Conservation (phyloP, 2,329 filamentous ascomycete genomes). For the Metarhizium humberi region DNA sequence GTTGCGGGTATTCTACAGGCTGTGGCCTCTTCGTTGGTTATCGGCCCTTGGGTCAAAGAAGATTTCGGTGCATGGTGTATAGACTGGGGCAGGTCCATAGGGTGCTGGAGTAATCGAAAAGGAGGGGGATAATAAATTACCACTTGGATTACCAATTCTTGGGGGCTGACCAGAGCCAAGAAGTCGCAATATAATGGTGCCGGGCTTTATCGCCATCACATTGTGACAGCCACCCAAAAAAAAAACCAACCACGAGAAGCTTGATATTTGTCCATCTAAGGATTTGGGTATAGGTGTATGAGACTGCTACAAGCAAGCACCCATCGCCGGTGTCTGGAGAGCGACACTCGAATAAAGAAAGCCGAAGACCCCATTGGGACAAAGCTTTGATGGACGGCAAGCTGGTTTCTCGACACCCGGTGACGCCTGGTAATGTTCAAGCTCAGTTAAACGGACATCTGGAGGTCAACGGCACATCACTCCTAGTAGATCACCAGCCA, state of each 20-base stretch:
- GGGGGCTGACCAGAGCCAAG: neutral
- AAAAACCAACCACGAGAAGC: too few relatives aligned
- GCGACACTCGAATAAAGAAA: too few relatives aligned
- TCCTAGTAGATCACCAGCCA: neutral
- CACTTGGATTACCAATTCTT: neutral
- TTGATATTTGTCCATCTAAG: too few relatives aligned
- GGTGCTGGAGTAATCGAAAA: neutral
- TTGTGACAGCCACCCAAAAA: too few relatives aligned
- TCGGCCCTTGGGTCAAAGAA: neutral
- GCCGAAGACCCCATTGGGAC: too few relatives aligned
- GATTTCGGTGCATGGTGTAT: neutral
- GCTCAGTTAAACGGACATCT: neutral
- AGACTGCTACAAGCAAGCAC: too few relatives aligned
- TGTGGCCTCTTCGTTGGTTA: neutral
- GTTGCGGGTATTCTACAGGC: neutral
- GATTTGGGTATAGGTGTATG: too few relatives aligned
- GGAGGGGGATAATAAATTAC: neutral
- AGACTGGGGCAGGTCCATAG: neutral
- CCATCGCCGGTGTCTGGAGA: too few relatives aligned
- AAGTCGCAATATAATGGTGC: neutral
- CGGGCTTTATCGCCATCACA: neutral
- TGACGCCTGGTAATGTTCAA: neutral
- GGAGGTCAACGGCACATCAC: neutral
- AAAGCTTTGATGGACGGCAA: too few relatives aligned
- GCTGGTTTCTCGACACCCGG: too few relatives aligned